Conservation (phyloP, 257 asterid species). For the Nicotiana knightiana region DNA sequence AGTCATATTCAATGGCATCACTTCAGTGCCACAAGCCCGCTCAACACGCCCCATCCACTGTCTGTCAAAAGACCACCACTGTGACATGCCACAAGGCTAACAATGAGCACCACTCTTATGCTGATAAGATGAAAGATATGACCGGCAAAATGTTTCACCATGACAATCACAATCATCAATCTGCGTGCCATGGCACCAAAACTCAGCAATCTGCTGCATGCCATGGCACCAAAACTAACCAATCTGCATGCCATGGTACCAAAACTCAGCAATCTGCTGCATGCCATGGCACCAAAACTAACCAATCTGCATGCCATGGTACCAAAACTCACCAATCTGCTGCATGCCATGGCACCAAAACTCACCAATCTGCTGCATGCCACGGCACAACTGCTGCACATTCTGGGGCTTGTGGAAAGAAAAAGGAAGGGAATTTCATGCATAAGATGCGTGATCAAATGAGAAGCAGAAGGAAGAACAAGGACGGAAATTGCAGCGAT, state of each 20-base stretch:
- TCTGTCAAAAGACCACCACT: slow-evolving; percentile 3
- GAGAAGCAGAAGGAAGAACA: slow-evolving; percentile 9
- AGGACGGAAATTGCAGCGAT: neutral
- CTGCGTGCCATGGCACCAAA: neutral
- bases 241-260: neutral
- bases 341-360: neutral
- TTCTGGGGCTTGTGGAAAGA: neutral
- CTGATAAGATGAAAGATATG: slow-evolving; percentile 6
- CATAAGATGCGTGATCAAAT: slow-evolving; percentile 5
- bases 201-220: neutral
- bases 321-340: neutral
- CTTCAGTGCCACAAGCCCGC: slow-evolving; percentile 8
- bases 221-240: neutral
- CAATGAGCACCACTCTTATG: slow-evolving; percentile 8
- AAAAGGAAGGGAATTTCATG: slow-evolving; percentile 12
- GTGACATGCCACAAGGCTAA: slow-evolving; percentile 2
- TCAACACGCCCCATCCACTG: neutral
- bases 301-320: neutral
- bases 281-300: neutral
- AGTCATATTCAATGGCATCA: neutral
- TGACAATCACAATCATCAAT: neutral
- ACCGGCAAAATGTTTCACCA: slow-evolving; percentile 2
- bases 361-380: neutral
- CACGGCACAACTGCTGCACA: neutral
- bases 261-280: neutral